Base-by-base conservation (phyloP, 2,329 filamentous ascomycete species). In the Trichoderma gracile region DNA sequence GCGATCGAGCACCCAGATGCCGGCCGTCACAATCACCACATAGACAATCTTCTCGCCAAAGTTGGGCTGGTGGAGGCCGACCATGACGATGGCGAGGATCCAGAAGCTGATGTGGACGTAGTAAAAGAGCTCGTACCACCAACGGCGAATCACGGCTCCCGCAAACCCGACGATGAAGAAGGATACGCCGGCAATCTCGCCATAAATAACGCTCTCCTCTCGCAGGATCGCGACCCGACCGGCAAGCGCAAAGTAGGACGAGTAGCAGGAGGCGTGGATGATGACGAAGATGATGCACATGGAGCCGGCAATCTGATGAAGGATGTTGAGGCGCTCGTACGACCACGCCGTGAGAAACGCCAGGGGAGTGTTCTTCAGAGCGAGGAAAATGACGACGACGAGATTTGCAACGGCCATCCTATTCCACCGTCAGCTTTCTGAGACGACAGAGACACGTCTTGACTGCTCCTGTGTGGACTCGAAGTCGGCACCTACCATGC, bases 321-420 rank as follows among this genome's bases (percentile, higher is more conserved):
- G 76, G 55, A 82, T 77, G 68, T 86, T 87, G 58, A 88, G 79
- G 21, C 82, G 79, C 66, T 87, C 85, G 70, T 88, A 85, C 5
- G 84, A 86, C 69, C 81, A 83, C 1, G 79, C 75, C 1, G 81
- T 82, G 12, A 88, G 67, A 65, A 80, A 79, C 0, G 81, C 81
- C 19, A 87, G 71, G 0, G 84, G 85, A 0, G 84, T 87, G 69
- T 87, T 86, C 68, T 86, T 86, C 47, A 87, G 75, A 1, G 81
- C 78, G 17, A 88, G 74, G 55, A 86, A 81, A 14, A 85, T 75
- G 14, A 85, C 77, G 17, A 88, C 73, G 14, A 77, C 73, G 33
- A 85, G 71, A 68, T 87, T 87, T 12, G 67, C 70, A 17, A 79
- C 68, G 1, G 75, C 71, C 64, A 80, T 71, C 78, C 78, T 80